Evolutionary conservation across 345 rosid genomes (phyloP).

Genomic region (Eucalyptus tenuipes): DNA sequence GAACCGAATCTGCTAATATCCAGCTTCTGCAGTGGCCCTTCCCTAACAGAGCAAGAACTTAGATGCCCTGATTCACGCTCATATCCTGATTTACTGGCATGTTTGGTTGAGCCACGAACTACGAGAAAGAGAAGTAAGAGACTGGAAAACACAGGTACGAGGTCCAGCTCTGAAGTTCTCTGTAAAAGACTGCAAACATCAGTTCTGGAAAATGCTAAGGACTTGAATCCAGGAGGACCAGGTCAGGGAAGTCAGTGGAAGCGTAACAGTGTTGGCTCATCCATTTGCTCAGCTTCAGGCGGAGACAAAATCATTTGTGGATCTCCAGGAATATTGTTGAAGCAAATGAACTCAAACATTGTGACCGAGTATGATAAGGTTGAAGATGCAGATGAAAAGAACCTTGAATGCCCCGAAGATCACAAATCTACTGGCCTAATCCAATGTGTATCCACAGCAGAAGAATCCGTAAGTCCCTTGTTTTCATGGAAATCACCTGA

Average conservation of each 20-base stretch:
- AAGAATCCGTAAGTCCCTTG: constrained; percentile 9
- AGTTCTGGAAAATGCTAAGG: neutral
- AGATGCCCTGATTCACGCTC: constrained; percentile 1
- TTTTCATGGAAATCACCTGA: neutral
- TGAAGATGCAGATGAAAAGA: constrained; percentile 1
- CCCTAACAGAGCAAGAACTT: constrained; percentile 10
- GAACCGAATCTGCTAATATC: constrained; percentile 21
- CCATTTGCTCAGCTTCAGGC: neutral
- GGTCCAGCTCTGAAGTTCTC: constrained; percentile 2
- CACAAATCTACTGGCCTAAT: constrained; percentile 1
- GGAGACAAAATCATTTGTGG: constrained; percentile 7
- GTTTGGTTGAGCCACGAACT: constrained; percentile 16
- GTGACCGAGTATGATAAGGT: neutral
- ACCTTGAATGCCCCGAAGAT: neutral
- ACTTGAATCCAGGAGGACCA: neutral
- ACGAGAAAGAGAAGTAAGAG: constrained; percentile 54
- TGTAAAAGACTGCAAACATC: constrained; percentile 28
- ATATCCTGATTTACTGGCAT: constrained; percentile 22
- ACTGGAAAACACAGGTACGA: constrained; percentile 4
- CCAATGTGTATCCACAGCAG: constrained; percentile 7
- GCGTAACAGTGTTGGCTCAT: constrained; percentile 2
- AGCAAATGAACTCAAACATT: constrained; percentile 4
- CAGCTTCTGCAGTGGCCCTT: constrained; percentile 21
- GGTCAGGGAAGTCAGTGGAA: constrained; percentile 2
- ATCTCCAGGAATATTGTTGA: constrained; percentile 2